A percentile compares a stretch with the other conserved stretches of the same genome.
These are phyloP conservation scores for Pachyrhizus erosus DNA, from an alignment of 306 rosid genomes.

Conservation along the genomic window DNA sequence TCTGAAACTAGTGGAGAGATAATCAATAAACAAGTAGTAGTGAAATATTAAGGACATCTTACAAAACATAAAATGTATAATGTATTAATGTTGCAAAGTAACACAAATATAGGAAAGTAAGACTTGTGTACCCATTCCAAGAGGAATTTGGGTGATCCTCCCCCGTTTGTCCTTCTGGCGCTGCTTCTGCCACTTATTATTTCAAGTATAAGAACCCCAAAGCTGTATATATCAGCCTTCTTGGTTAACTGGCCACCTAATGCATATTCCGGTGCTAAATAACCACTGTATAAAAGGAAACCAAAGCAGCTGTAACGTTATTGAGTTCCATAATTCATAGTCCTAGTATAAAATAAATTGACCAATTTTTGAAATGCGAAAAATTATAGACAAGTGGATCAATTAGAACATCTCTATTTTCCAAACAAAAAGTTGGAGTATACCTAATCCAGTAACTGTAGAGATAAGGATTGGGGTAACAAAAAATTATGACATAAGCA, in stretches of 20 bases:
- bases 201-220: slow-evolving; percentile 91
- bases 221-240: slow-evolving; percentile 93
- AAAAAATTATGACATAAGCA: background rate
- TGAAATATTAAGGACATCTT: background rate
- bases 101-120: slow-evolving; percentile 15
- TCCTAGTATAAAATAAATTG: slow-evolving; percentile 16
- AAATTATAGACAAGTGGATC: background rate
- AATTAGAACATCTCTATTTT: background rate
- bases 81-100: background rate
- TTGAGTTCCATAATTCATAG: background rate
- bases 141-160: slow-evolving; percentile 62
- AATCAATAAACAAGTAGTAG: background rate
- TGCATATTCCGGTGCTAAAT: slow-evolving; percentile 98
- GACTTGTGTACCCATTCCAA: slow-evolving; percentile 72
- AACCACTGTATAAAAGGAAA: slow-evolving; percentile 68
- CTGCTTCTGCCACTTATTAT: slow-evolving; percentile 80
- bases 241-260: slow-evolving; percentile 88
- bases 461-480: background rate
- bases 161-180: slow-evolving; percentile 59
- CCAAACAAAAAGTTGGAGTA: background rate
- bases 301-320: slow-evolving; percentile 33
- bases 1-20: background rate
- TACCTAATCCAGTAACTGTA: background rate
- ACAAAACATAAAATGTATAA: background rate
- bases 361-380: slow-evolving; percentile 12